Evolutionary conservation across 2,329 filamentous ascomycete genomes (phyloP).

Genomic region (Calonectria multiphialidica): DNA sequence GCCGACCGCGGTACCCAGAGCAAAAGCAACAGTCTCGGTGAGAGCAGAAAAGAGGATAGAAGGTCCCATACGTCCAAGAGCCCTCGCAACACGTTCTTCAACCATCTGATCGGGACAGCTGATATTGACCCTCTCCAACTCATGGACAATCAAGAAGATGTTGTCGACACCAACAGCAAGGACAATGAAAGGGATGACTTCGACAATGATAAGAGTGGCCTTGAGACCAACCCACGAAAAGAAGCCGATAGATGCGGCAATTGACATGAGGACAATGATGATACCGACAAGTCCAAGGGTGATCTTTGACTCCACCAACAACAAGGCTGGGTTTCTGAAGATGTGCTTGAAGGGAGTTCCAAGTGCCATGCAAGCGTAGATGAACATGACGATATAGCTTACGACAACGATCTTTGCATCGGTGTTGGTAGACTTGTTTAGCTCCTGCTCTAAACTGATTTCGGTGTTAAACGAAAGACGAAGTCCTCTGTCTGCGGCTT

Average conservation of each 20-base stretch:
- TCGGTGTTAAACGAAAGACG: conserved; percentile 95
- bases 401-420: conserved; percentile 97
- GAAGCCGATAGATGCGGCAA: conserved; percentile 92
- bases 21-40: conserved; percentile 94
- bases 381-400: conserved; percentile 98
- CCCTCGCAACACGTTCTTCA: conserved; percentile 85
- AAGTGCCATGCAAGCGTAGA: conserved; percentile 93
- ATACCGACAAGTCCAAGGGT: conserved; percentile 95
- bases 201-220: conserved; percentile 96
- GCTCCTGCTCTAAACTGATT: conserved; percentile 92
- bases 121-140: conserved; percentile 94
- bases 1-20: conserved; percentile 90
- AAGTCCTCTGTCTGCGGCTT: conserved; percentile 83
- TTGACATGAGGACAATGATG: conserved; percentile 96
- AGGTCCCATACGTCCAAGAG: conserved; percentile 95
- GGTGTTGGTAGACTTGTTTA: conserved; percentile 98
- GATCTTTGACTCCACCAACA: conserved; percentile 96
- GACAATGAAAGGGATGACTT: conserved; percentile 98
- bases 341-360: conserved; percentile 87
- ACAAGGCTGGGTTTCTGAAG: conserved; percentile 83
- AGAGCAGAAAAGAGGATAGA: conserved; percentile 96
- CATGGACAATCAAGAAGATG: conserved; percentile 98
- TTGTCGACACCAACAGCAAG: conserved; percentile 98
- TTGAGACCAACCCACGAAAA: conserved; percentile 94
- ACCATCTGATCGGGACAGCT: conserved; percentile 91